These are phyloP conservation scores for Trametes sanguinea DNA, from an alignment of 768 basidiomycete species.

Conservation along the genomic window DNA sequence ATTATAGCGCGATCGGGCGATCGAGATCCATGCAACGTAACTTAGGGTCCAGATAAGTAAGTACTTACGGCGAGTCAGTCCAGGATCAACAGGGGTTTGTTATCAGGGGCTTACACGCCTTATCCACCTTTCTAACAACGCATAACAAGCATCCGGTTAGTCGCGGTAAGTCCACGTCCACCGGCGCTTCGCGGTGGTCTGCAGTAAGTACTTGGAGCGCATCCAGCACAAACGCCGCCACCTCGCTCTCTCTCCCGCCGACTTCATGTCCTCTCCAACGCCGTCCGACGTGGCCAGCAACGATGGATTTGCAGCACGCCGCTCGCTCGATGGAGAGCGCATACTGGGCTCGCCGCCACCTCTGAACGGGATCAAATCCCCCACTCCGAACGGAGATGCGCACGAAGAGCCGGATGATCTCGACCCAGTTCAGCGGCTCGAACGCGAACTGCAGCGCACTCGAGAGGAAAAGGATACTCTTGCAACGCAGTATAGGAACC, in stretches of 20 bases:
- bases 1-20: conserved; percentile 14
- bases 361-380: conserved; percentile 30
- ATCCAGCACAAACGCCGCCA: conserved; percentile 3
- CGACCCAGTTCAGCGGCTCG: conserved; percentile 60
- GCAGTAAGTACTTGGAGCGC: background rate
- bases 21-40: background rate
- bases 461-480: conserved; percentile 87
- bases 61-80: no score
- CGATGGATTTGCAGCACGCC: conserved; percentile 22
- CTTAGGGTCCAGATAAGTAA: no score
- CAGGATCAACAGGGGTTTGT: background rate
- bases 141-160: background rate
- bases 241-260: conserved; percentile 1
- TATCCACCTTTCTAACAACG: background rate
- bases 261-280: conserved; percentile 19
- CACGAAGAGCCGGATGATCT: conserved; percentile 39
- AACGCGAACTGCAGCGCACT: conserved; percentile 73
- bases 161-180: background rate
- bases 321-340: conserved; percentile 33
- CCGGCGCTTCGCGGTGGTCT: background rate
- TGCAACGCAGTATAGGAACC: conserved; percentile 79
- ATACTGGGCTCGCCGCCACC: conserved; percentile 27
- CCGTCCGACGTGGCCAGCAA: conserved; percentile 20
- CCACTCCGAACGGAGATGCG: conserved; percentile 22
- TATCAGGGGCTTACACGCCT: background rate